Conservation (phyloP, 2,329 filamentous ascomycete genomes). For the Rhexocercosporidium sp. region DNA sequence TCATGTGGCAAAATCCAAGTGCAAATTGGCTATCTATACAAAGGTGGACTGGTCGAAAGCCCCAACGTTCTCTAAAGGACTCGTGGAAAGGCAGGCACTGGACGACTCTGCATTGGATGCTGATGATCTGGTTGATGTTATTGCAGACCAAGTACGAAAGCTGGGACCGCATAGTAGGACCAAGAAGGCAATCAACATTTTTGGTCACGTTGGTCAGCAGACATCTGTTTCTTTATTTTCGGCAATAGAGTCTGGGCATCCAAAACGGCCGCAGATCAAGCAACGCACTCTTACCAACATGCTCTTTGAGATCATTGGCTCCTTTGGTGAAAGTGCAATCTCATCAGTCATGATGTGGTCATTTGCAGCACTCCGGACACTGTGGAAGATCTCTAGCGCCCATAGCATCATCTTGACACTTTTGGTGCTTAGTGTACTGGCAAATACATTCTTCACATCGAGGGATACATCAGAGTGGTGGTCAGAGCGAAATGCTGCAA, state of each 20-base stretch:
- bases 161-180: constrained; percentile 76
- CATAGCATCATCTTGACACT: constrained; percentile 76
- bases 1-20: constrained; percentile 88
- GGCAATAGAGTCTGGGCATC: constrained; percentile 46
- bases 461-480: constrained; percentile 80
- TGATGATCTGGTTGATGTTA: constrained; percentile 75
- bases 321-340: constrained; percentile 74
- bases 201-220: constrained; percentile 75
- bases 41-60: constrained; percentile 84
- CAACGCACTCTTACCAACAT: constrained; percentile 69
- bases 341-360: constrained; percentile 80
- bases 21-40: constrained; percentile 87
- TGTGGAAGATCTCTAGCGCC: constrained; percentile 72
- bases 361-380: constrained; percentile 66
- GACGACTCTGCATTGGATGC: constrained; percentile 76
- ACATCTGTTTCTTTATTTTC: constrained; percentile 67
- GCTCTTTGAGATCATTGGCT: constrained; percentile 73
- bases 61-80: constrained; percentile 62
- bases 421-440: constrained; percentile 69
- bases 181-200: constrained; percentile 79
- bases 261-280: constrained; percentile 63
- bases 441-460: constrained; percentile 78
- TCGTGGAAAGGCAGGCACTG: constrained; percentile 74
- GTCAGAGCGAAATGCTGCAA: constrained; percentile 78
- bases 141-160: constrained; percentile 77